Base-by-base conservation (phyloP, 1,284 basidiomycete species). In the Rhodofomes roseus region DNA sequence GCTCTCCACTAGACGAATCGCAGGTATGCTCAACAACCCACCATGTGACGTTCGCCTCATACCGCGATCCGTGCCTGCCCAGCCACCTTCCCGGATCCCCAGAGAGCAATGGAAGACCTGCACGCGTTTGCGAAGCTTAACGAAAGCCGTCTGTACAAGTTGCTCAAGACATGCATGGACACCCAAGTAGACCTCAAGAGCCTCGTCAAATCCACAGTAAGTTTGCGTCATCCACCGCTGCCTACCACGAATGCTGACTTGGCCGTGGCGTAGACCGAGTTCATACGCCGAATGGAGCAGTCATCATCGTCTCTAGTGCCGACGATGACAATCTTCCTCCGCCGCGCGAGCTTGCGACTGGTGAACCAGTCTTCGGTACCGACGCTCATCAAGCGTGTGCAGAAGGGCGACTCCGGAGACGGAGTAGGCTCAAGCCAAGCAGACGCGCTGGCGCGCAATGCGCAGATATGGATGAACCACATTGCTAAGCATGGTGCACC, bases 321-420 rank as follows among this genome's bases (percentile, higher is more conserved):
- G 0, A 97, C 95, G 0, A 86, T 98, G 78, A 76, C 79, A 0
- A 76, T 77, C n/a, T 75, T 98, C 63, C 74, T 97, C 48, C 89
- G 90, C 29, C 83, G 86, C 27, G 85, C 86, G 2, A 85, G 83
- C 39, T 86, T 91, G 62, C 84, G 87, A 55, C 79, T 96, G 60
- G 68, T 96, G 68, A 97, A 97, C 70, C 85, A 89, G 52, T 93
- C 94, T 0, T 91, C 90, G 1, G 82, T 99, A 22, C 87, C 94
- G 0, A 88, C 88, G 0, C 81, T 99, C 40, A 72, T 92, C 58
- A 84, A 87, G 66, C 83, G 86, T 9, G 69, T 95, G 2, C 82
- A 86, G 60, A 81, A 81, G 60, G 75, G 74, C 20, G 70, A 76
- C 22, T 62, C 59, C 53, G 64, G 62, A 31, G 69, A 71, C 55